Conservation (phyloP, 352 stramenopile species). For the Globisporangium lucens region DNA sequence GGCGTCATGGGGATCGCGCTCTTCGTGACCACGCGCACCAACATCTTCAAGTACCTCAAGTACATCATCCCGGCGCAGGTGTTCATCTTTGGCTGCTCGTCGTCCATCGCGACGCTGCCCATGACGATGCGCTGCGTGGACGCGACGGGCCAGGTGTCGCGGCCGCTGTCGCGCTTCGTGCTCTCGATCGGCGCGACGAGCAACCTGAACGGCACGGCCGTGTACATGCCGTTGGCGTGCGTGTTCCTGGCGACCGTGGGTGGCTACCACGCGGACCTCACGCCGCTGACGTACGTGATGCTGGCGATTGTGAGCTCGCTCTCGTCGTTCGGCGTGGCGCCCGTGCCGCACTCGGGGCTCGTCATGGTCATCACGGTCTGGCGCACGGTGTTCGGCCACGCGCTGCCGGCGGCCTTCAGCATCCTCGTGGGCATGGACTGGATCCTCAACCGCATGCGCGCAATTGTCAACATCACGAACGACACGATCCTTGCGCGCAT, state of each 20-base stretch:
- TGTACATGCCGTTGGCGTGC: constrained; percentile 72
- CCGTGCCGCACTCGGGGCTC: constrained; percentile 66
- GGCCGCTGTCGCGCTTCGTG: constrained; percentile 56
- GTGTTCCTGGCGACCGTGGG: constrained; percentile 73
- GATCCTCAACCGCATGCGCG: constrained; percentile 69
- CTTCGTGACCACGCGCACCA: constrained; percentile 52
- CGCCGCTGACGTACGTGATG: constrained; percentile 51
- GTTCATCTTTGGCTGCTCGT: constrained; percentile 78
- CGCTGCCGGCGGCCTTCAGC: constrained; percentile 60
- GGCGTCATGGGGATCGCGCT: constrained; percentile 49
- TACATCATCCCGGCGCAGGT: constrained; percentile 70
- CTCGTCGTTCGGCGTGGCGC: constrained; percentile 64
- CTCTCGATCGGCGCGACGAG: constrained; percentile 63
- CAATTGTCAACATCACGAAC: constrained; percentile 82
- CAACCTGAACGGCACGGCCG: constrained; percentile 71
- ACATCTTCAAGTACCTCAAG: constrained; percentile 65
- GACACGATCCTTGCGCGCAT: constrained; percentile 77
- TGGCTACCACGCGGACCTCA: constrained; percentile 51
- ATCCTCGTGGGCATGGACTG: constrained; percentile 70
- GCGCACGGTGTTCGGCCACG: constrained; percentile 57
- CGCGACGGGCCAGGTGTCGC: constrained; percentile 56
- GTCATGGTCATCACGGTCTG: constrained; percentile 82
- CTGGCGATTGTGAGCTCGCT: constrained; percentile 67
- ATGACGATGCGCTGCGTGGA: constrained; percentile 78
- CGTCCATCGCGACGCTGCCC: constrained; percentile 75